Evolutionary conservation across 1,139 yeast genomes (phyloP).

Genomic region (Casaregolazyma suthepensis): DNA sequence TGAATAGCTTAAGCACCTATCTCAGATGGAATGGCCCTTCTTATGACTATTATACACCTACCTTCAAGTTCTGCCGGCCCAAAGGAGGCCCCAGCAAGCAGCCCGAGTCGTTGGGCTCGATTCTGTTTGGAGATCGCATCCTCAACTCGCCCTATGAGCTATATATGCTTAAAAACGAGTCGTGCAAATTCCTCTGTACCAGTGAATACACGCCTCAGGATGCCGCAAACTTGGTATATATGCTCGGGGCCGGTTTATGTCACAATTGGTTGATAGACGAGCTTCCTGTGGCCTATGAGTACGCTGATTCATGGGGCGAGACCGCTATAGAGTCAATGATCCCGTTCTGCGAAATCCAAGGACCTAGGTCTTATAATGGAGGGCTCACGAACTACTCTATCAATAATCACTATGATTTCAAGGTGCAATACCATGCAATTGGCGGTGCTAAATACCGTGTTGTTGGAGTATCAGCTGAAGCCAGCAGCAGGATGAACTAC

Average conservation of each 20-base stretch:
- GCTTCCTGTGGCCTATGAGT: slow-evolving; percentile 80
- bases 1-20: slow-evolving; percentile 85
- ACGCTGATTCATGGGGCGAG: slow-evolving; percentile 33
- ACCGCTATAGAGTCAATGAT: slow-evolving; percentile 73
- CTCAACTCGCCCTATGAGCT: slow-evolving; percentile 86
- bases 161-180: slow-evolving; percentile 64
- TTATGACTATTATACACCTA: slow-evolving; percentile 73
- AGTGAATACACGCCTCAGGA: slow-evolving; percentile 55
- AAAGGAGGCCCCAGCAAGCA: slow-evolving; percentile 58
- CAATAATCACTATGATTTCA: slow-evolving; percentile 73
- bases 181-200: slow-evolving; percentile 62
- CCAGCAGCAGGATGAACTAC: slow-evolving; percentile 49
- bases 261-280: slow-evolving; percentile 96
- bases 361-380: slow-evolving; percentile 30
- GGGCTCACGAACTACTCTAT: slow-evolving; percentile 37
- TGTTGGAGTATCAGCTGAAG: slow-evolving; percentile 80
- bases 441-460: slow-evolving; percentile 65
- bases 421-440: slow-evolving; percentile 76
- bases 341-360: slow-evolving; percentile 50
- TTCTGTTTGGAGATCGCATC: slow-evolving; percentile 91
- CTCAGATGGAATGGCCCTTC: slow-evolving; percentile 35
- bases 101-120: slow-evolving; percentile 86
- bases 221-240: slow-evolving; percentile 65
- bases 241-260: slow-evolving; percentile 74
- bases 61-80: slow-evolving; percentile 81